A percentile compares a stretch with the other conserved stretches of the same genome.
Conservation (phyloP, 805 yeast species). For the Metschnikowia matae region DNA sequence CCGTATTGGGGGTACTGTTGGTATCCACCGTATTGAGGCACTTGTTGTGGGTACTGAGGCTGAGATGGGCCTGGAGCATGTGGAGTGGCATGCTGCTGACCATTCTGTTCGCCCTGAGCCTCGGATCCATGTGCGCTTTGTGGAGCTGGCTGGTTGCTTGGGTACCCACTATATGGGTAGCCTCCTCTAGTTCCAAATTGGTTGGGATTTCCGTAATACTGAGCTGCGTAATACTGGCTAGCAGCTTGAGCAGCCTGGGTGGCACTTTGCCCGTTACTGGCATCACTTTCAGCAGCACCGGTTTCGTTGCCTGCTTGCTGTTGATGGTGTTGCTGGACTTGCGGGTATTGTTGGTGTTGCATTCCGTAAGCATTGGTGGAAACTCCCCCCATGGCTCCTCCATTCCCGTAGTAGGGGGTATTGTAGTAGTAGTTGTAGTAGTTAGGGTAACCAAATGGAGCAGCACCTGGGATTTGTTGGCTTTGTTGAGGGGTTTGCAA, state of each 20-base stretch:
- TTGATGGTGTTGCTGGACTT: conserved; percentile 19
- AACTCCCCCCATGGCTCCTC: conserved; percentile 24
- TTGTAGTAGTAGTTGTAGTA: conserved; percentile 40
- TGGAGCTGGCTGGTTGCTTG: conserved; percentile 18
- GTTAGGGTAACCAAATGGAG: conserved; percentile 40
- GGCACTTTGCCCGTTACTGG: conserved; percentile 12
- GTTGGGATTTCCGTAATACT: conserved; percentile 20
- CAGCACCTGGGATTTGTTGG: conserved; percentile 33
- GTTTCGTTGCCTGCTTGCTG: conserved; percentile 13
- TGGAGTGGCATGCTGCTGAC: conserved; percentile 26
- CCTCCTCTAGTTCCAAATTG: conserved; percentile 21
- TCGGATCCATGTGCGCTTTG: conserved; percentile 16
- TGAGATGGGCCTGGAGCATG: conserved; percentile 16
- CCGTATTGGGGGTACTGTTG: conserved; percentile 47
- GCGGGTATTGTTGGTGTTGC: conserved; percentile 20
- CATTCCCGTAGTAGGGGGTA: conserved; percentile 38
- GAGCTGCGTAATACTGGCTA: conserved; percentile 18
- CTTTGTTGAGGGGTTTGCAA: conserved; percentile 27
- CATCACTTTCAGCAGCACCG: conserved; percentile 11
- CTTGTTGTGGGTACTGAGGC: conserved; percentile 32
- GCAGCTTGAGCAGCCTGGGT: conserved; percentile 15
- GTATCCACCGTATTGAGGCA: conserved; percentile 43
- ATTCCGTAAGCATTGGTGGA: conserved; percentile 15
- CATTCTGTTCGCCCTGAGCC: conserved; percentile 18
- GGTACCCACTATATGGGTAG: conserved; percentile 20